phyloP scores from a whole-genome alignment of 176 grass and related monocot genomes.

The Musa troglodytarum region DNA sequence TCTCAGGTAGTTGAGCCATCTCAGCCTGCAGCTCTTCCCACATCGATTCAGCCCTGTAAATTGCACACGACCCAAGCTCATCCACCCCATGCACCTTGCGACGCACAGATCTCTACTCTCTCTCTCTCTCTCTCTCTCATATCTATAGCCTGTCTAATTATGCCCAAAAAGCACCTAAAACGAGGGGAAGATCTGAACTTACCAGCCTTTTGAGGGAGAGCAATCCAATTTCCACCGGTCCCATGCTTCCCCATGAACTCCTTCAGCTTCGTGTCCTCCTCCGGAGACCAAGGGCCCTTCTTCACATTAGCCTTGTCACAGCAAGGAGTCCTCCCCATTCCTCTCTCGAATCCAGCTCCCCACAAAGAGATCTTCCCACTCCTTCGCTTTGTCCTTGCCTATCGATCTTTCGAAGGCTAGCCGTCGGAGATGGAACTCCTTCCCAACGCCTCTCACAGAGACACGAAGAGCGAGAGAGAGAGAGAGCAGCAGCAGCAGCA shows the following conservation, averaged over 20 bases:
- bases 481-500: not conserved
- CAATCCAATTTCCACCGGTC: conserved; percentile 8
- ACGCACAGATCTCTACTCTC: no score
- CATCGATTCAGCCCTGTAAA: conserved; percentile 7
- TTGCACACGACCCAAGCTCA: no score
- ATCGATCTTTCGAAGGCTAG: no score
- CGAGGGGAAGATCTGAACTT: not conserved
- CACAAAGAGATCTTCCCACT: no score
- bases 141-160: no score
- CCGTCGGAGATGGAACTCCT: not conserved
- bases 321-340: conserved; percentile 11
- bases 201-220: conserved; percentile 6
- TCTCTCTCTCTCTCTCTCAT: no score
- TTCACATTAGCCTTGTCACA: conserved; percentile 9
- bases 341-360: not conserved
- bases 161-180: not conserved
- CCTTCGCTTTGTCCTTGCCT: no score
- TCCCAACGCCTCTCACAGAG: not conserved
- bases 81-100: no score
- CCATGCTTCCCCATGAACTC: conserved; percentile 12
- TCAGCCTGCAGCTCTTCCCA: conserved; percentile 15
- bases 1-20: conserved; percentile 19
- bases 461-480: not conserved
- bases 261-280: conserved; percentile 8
- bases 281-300: conserved; percentile 15